Evolutionary conservation across 768 basidiomycete genomes (phyloP).

Genomic region (Asterophora parasitica): DNA sequence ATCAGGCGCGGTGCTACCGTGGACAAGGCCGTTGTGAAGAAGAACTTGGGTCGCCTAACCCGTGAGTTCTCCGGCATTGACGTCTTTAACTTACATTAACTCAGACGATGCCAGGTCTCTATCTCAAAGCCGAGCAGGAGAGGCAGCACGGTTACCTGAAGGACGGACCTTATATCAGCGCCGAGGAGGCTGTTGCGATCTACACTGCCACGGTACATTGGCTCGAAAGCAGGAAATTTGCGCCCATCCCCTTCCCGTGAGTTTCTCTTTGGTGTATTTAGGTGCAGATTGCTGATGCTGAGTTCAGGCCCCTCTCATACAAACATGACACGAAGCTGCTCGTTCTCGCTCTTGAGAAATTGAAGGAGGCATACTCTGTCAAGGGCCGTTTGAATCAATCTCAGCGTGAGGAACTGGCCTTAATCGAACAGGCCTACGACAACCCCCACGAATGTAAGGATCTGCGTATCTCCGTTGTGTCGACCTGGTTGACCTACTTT

Average conservation of each 20-base stretch:
- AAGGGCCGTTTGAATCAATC: constrained; percentile 97
- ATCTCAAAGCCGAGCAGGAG: constrained; percentile 98
- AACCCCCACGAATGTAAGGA: constrained; percentile 93
- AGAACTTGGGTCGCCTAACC: constrained; percentile 97
- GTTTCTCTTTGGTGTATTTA: constrained; percentile 18
- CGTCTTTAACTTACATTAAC: constrained; percentile 1
- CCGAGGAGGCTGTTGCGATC: constrained; percentile 97
- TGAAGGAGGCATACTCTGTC: constrained; percentile 98
- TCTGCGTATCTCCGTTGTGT: background rate
- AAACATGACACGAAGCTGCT: constrained; percentile 99
- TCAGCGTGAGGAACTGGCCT: constrained; percentile 94
- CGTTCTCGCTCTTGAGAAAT: constrained; percentile 93
- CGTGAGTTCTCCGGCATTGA: constrained; percentile 42
- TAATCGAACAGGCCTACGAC: constrained; percentile 99
- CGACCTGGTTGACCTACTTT: background rate
- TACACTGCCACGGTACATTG: constrained; percentile 99
- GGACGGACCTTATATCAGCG: constrained; percentile 98
- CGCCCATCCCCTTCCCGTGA: constrained; percentile 97
- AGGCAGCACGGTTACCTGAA: constrained; percentile 98
- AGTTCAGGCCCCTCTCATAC: constrained; percentile 80
- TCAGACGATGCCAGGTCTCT: constrained; percentile 52
- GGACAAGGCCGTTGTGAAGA: constrained; percentile 98
- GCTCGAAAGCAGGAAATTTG: constrained; percentile 97
- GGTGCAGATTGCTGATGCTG: background rate
- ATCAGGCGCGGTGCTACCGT: constrained; percentile 96